These are phyloP conservation scores for Penicillium ochrochloron DNA, from an alignment of 495 filamentous ascomycete species.

Conservation along the genomic window DNA sequence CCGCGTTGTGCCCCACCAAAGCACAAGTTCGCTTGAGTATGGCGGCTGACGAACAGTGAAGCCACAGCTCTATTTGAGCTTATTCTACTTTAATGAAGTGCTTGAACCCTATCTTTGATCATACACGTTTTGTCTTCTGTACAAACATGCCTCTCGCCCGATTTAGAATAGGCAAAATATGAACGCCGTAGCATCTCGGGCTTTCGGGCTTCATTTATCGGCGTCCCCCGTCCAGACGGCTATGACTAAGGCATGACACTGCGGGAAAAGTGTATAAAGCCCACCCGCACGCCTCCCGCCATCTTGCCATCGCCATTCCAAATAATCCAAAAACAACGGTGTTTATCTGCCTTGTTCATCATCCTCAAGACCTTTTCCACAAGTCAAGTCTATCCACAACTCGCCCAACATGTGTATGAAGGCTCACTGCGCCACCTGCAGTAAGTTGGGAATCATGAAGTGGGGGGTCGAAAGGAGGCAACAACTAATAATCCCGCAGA, in stretches of 20 bases:
- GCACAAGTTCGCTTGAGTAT: conserved; percentile 7
- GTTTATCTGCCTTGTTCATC: neutral
- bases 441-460: conserved; percentile 35
- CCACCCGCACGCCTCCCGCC: conserved; percentile 11
- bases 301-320: neutral
- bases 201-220: conserved; percentile 36
- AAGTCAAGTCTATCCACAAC: neutral
- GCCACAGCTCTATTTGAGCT: neutral
- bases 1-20: conserved; percentile 18
- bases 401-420: conserved; percentile 52
- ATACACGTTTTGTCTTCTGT: neutral
- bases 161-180: neutral
- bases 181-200: conserved; percentile 25
- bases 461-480: neutral
- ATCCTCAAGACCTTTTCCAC: conserved; percentile 11
- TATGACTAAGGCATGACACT: conserved; percentile 28
- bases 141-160: neutral
- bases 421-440: conserved; percentile 54
- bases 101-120: neutral
- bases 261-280: conserved; percentile 30
- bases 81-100: no score
- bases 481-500: conserved; percentile 45
- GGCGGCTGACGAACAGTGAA: neutral
- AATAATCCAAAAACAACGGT: neutral
- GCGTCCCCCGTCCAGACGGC: conserved; percentile 16